Evolutionary conservation across 1,284 basidiomycete genomes (phyloP), one percentile per base, ranked within the genome.

Genomic region (Schizophyllum commune): DNA sequence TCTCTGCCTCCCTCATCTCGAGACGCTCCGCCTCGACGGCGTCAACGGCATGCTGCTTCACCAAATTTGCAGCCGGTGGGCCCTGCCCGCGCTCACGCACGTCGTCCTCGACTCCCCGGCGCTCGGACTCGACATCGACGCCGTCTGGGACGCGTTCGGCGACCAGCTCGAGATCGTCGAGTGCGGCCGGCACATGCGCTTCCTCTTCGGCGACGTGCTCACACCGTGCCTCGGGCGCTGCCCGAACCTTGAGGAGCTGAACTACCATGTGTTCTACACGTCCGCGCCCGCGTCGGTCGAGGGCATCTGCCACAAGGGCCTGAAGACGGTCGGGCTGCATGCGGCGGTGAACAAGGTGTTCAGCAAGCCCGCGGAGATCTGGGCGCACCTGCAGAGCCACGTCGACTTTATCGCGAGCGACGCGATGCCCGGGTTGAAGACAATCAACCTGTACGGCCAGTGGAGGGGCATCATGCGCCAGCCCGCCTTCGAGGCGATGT

Each of bases 201-300:
- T 86, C 70, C 72, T 77, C 59, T 70, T 78, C 61, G 68, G 70
- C 57, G 83, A 85, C 65, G 70, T 77, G 62, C 69, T 85, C 61
- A 68, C 77, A 2, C 62, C 70, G 20, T 77, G 85, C 66, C 71
- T 88, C 57, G 71, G 69, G 15, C 67, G 69, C 11, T 85, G 84
- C 66, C 72, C 77, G 0, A 73, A 71, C 52, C 74, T 86, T 39
- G 73, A 75, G 62, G 74, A 79, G 64, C 69, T 89, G 65, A 81
- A 85, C 69, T 86, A 83, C 68, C 79, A 80, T 68, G 59, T 83
- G 53, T 77, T 81, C 68, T 85, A 84, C 73, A 83, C 83, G 1
- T 63, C 68, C 20, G 65, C 72, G 7, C 76, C 79, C 15, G 62
- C 63, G 3, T 61, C 70, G 11, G 65, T 65, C 11, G 66, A 68